phyloP scores from a whole-genome alignment of 768 basidiomycete genomes.

The Obba rivulosa region DNA sequence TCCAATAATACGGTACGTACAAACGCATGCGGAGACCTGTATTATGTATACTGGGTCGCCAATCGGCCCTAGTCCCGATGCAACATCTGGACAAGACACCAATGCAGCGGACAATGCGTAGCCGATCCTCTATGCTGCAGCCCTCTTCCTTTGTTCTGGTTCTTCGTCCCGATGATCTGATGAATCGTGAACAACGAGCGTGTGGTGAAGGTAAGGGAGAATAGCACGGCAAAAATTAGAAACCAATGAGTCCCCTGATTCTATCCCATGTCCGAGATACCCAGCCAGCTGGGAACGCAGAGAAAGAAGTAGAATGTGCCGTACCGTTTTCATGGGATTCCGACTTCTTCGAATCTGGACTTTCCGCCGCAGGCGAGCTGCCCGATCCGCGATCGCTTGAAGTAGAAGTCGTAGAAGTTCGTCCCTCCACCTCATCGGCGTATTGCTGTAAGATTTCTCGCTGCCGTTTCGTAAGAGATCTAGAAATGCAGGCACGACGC shows the following conservation, averaged over 20 bases:
- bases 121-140: conserved; percentile 28
- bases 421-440: conserved; percentile 90
- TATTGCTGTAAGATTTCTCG: conserved; percentile 84
- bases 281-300: conserved; percentile 59
- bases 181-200: no score
- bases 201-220: conserved; percentile 21
- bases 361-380: conserved; percentile 16
- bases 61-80: no score
- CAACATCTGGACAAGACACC: no score
- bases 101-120: not conserved
- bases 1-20: no score
- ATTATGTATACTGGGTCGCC: no score
- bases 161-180: conserved; percentile 32
- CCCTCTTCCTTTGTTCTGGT: conserved; percentile 42
- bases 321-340: conserved; percentile 61
- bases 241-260: conserved; percentile 64
- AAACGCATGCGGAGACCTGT: no score
- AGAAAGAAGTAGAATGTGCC: conserved; percentile 57
- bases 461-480: conserved; percentile 79
- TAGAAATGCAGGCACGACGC: conserved; percentile 25
- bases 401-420: conserved; percentile 19
- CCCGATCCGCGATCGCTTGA: conserved; percentile 12
- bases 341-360: conserved; percentile 18
- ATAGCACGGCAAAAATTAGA: conserved; percentile 58
- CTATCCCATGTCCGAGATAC: conserved; percentile 63